phyloP scores from a whole-genome alignment of 1,139 yeast species.

The Taphrina communis region DNA sequence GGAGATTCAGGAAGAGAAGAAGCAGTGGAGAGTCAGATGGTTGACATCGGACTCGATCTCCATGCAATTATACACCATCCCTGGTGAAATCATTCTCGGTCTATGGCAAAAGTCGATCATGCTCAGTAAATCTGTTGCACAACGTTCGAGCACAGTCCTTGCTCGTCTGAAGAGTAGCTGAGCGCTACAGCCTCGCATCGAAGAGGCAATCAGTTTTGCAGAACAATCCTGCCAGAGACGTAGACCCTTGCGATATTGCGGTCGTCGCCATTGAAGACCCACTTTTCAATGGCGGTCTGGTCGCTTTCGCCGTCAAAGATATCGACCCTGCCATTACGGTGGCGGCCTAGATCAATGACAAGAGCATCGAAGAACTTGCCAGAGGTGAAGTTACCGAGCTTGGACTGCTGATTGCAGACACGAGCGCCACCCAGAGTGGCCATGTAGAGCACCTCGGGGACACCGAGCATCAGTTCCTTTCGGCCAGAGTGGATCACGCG shows the following conservation, averaged over 20 bases:
- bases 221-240: constrained; percentile 74
- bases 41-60: background rate
- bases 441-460: constrained; percentile 75
- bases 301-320: constrained; percentile 64
- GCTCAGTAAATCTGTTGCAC: background rate
- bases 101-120: background rate
- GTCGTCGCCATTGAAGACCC: constrained; percentile 96
- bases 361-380: constrained; percentile 89
- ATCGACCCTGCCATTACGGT: constrained; percentile 57
- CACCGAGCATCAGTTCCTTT: constrained; percentile 61
- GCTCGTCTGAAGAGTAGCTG: background rate
- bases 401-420: constrained; percentile 65
- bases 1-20: background rate
- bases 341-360: constrained; percentile 69
- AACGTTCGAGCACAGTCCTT: background rate
- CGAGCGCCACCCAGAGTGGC: constrained; percentile 92
- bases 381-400: constrained; percentile 70
- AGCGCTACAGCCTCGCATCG: background rate
- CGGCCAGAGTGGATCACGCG: constrained; percentile 65
- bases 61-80: constrained; percentile 14
- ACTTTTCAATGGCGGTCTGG: constrained; percentile 72
- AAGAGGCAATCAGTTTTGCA: background rate
- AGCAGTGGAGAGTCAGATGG: background rate
- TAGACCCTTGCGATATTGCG: constrained; percentile 80
- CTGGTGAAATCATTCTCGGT: background rate